These are phyloP conservation scores for Diaporthe australafricana DNA, from an alignment of 2,329 filamentous ascomycete species.

Conservation along the genomic window DNA sequence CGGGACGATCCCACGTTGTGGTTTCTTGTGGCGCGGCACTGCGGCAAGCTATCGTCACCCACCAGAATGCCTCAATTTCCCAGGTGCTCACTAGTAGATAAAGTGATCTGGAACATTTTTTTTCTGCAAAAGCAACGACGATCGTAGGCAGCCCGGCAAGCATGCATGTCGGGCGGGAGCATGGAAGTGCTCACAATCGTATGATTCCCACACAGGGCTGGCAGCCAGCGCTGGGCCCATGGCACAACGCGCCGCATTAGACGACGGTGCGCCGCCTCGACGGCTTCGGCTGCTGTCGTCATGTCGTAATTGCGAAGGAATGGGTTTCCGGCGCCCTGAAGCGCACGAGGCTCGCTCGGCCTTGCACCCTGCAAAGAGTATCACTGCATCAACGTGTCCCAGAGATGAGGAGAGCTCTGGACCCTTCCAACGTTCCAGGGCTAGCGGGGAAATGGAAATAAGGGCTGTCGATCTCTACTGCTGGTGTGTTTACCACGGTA, in stretches of 20 bases:
- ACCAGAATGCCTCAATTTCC: constrained; percentile 8
- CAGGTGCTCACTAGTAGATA: constrained; percentile 12
- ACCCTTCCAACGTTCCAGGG: constrained; percentile 11
- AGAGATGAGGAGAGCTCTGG: neutral
- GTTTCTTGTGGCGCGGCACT: constrained; percentile 11
- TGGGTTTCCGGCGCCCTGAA: neutral
- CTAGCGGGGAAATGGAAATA: constrained; percentile 18
- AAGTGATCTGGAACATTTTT: constrained; percentile 9
- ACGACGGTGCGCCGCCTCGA: neutral
- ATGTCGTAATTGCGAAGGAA: constrained; percentile 1
- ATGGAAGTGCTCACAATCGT: constrained; percentile 14
- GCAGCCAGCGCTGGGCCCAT: neutral
- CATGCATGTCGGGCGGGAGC: neutral
- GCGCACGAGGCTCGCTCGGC: constrained; percentile 11
- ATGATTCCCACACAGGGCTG: neutral
- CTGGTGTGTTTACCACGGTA: neutral
- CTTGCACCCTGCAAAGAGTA: constrained; percentile 18
- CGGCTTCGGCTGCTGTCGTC: constrained; percentile 21
- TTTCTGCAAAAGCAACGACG: constrained; percentile 5
- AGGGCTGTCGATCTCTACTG: neutral
- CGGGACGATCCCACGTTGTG: constrained; percentile 24
- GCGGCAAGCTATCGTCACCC: constrained; percentile 16
- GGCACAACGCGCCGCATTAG: neutral
- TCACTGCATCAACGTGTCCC: constrained; percentile 7
- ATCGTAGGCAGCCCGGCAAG: neutral